Evolutionary conservation across 768 basidiomycete species (phyloP), one percentile per base, ranked within the genome.

Genomic region (Lactarius indigo): DNA sequence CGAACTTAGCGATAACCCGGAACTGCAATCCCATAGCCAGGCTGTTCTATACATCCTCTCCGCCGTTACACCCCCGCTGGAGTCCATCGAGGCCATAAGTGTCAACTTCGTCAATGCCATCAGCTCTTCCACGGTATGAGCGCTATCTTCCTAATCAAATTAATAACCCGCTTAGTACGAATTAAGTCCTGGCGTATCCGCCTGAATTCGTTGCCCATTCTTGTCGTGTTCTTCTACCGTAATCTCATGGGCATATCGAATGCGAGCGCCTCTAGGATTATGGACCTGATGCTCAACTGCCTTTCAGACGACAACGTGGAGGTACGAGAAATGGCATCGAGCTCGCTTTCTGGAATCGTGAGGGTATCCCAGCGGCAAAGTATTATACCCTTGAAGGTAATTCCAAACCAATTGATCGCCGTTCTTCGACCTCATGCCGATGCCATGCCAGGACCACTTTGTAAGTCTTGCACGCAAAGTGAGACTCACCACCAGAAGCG

Each of bases 181-280:
- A 33, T 17, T 15, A 64, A 94, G 92, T 94, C 92, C 8, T 97
- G 94, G 94, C 85, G 92, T 63, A 93, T 95, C 72, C 88, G 93
- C 5, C 81, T 94, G 41, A 90, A 94, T 76, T 89, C 91, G 26
- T 79, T 96, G 65, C 94, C 94, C n/a, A 87, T 91, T 33, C 78
- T 97, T 68, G 88, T 92, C 35, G 88, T 94, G 41, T 92, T 96
- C 77, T 96, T 94, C 81, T 96, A 94, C 76, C 85, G 94, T 57
- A 94, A 96, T 74, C 82, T 96, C 64, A 78, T 94, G 66, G 84
- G 87, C 63, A 85, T 96, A 57, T 85, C 91, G 42, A 82, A 87
- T 57, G 77, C 81, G 23, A 86, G 85, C 42, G 83, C 92, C 56
- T 81, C 84, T 33, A 85, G 83, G 71, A 85, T 94, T 68, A 88